These are phyloP conservation scores for Plasmodium vivax DNA, from an alignment of 169 alveolate species.

Conservation along the genomic window DNA sequence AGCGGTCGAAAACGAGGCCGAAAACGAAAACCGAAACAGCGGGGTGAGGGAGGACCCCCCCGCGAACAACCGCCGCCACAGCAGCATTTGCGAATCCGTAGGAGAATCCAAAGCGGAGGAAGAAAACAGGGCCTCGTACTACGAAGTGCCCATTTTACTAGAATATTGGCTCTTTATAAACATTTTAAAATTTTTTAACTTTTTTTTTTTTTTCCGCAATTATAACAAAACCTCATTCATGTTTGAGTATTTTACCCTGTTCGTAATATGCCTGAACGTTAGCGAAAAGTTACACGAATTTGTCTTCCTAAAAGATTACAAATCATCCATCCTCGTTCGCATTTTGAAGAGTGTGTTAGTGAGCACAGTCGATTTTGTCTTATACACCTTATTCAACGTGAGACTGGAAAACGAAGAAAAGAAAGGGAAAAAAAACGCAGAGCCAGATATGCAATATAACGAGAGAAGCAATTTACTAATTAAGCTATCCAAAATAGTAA, in stretches of 20 bases:
- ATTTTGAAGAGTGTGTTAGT: constrained; percentile 34
- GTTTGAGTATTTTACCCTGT: constrained; percentile 32
- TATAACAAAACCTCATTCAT: constrained; percentile 10
- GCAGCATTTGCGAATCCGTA: not conserved
- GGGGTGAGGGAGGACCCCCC: not conserved
- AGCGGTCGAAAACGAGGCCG: not conserved
- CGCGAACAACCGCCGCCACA: not conserved
- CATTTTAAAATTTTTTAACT: constrained; percentile 35
- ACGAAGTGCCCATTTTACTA: constrained; percentile 49
- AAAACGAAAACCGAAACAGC: not conserved
- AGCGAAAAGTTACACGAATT: constrained; percentile 65
- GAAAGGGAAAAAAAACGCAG: not conserved
- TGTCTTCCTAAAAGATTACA: constrained; percentile 42
- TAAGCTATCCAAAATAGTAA: constrained; percentile 15
- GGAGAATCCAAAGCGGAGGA: not conserved
- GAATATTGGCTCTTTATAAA: constrained; percentile 66
- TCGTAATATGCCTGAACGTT: constrained; percentile 36
- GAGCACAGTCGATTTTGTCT: constrained; percentile 27
- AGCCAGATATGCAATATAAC: not conserved
- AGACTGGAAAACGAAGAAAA: constrained; percentile 47
- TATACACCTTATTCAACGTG: constrained; percentile 42
- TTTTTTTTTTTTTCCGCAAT: constrained; percentile 5
- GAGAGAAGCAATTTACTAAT: constrained; percentile 67
- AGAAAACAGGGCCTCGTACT: not conserved
- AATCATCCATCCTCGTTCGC: constrained; percentile 55